Evolutionary conservation across 768 basidiomycete genomes (phyloP), one percentile per base, ranked within the genome.

Genomic region (Lentinula guzmanii): DNA sequence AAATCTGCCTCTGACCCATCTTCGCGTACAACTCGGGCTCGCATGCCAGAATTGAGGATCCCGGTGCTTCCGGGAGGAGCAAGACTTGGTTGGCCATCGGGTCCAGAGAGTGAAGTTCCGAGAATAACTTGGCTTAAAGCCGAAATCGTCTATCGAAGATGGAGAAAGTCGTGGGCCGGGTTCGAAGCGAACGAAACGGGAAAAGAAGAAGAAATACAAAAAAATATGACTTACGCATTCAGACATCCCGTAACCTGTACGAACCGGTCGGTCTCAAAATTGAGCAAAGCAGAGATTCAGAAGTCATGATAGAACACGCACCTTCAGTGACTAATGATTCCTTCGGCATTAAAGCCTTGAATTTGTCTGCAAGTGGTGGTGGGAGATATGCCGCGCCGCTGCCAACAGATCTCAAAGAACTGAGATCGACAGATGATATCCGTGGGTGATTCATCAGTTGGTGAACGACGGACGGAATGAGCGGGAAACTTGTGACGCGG

Each of bases 341-440:
- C 31, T 67, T 61, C 0, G 79, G 73, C 11, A 80, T 61, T 5
- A 82, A 50, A 52, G 68, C 52, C n/a, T 66, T 53, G 13, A 87
- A 66, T 56, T 77, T 79, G 16, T 72, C 69, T 0, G 73, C 74
- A 6, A 91, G 75, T 18, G 82, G 75, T 1, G 80, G 78, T 0
- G 90, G 86, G 21, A 90, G 79, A 66, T 89, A 84, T 1, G 89
- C 88, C 0, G 86, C 90, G 5, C 89, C 89, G 61, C 78, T 80
- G 5, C 68, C 71, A 28, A 85, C 61, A 5, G 37, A 1, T 6
- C 71, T 68, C 1, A 91, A 66, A 0, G 79, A 81, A 64, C 79
- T 84, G 13, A 89, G 72, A 66, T 89, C 86, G 3, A 75, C 72
- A 41, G 80, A 76, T 41, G 75, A 69, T 5, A 78, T 76, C 6